These are phyloP conservation scores for Adansonia grandidieri DNA, from an alignment of 441 rosid species.

Conservation along the genomic window DNA sequence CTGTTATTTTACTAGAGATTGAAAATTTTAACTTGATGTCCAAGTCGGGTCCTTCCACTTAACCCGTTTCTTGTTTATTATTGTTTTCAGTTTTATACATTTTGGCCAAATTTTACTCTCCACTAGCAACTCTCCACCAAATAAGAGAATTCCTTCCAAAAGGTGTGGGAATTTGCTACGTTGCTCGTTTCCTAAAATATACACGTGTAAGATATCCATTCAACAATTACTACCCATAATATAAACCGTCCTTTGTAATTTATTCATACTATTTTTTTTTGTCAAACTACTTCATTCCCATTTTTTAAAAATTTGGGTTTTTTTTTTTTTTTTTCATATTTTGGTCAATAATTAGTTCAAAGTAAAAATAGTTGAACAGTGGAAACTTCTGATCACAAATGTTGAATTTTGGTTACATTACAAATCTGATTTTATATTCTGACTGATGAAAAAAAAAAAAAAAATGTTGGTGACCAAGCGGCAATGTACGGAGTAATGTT, in stretches of 20 bases:
- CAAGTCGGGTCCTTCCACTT: background rate
- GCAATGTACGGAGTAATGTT: background rate
- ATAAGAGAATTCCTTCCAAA: background rate
- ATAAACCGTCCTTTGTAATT: too few relatives aligned
- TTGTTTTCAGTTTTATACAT: background rate
- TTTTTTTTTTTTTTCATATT: too few relatives aligned
- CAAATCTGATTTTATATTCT: background rate
- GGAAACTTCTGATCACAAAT: too few relatives aligned
- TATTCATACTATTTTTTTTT: too few relatives aligned
- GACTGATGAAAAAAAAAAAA: background rate
- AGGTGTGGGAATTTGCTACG: background rate
- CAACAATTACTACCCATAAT: background rate
- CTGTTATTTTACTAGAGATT: too few relatives aligned
- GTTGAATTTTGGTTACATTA: too few relatives aligned
- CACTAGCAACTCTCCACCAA: too few relatives aligned
- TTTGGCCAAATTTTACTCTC: background rate
- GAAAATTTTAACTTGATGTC: background rate
- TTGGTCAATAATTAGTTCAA: too few relatives aligned
- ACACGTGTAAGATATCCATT: background rate
- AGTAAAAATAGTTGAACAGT: too few relatives aligned
- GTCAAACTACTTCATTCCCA: too few relatives aligned
- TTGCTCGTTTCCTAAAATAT: background rate
- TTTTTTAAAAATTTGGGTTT: too few relatives aligned
- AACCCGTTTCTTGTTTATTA: background rate
- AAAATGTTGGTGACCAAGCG: background rate